Evolutionary conservation across 2,329 filamentous ascomycete genomes (phyloP), one percentile per base, ranked within the genome.

Genomic region (Cercospora beticola): DNA sequence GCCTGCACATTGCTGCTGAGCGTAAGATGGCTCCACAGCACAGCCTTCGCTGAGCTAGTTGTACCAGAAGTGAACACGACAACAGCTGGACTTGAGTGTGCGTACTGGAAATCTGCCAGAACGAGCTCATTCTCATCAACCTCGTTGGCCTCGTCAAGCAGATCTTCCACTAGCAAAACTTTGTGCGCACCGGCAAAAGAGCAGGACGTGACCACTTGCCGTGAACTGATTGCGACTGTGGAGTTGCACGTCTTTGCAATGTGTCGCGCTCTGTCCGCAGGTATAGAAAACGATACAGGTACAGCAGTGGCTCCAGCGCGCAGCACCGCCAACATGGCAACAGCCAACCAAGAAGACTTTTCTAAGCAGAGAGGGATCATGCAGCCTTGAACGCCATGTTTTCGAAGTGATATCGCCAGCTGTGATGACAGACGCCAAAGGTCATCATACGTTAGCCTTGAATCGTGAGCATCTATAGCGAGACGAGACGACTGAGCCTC

Each of bases 251-350:
- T 58, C 10, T 10, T 21, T 33, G 33, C 26, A 58, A 58, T 33
- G 18, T 58, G 54, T 8, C 54, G 54, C 12, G 54, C 54, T 31
- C n/a, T 58, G 30, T 31, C 54, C 12, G 26, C 21, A 16, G 54
- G 18, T 31, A 58, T 31, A 21, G 54, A 31, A n/a, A 28, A 30
- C 14, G 54, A 58, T 4, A 58, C 26, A 5, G 54, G 54, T 14
- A 58, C 54, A 30, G 54, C 54, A 30, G 26, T 58, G 6, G 62
- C 74, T 59, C 77, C 76, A n/a, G 73, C 75, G 67, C 77, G 77
- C 71, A 78, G 72, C 7, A 70, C 67, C 36, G 70, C 76, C 61
- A 74, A 64, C 46, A 75, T 70, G 18, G 68, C 74, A 18, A 77
- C 72, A 30, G 69, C 65, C 31, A 69, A 70, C 72, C 71, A 75